phyloP scores from a whole-genome alignment of 805 yeast genomes.

The Debaryomyces prosopidis region DNA sequence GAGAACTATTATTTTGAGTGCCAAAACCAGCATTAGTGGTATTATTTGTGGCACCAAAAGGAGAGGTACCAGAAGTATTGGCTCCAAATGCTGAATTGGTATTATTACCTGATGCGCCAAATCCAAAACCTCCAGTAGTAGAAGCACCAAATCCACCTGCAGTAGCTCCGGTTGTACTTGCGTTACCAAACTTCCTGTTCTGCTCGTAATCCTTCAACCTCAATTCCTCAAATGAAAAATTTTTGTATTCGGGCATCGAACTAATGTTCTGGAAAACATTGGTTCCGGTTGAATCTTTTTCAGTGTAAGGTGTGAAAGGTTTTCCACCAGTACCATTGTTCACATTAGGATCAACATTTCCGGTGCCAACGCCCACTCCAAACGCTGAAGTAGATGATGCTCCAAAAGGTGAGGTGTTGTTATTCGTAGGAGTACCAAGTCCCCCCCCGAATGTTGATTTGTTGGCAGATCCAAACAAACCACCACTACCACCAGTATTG shows the following conservation, averaged over 20 bases:
- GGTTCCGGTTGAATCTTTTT: constrained; percentile 67
- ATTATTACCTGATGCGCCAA: constrained; percentile 17
- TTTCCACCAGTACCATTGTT: constrained; percentile 69
- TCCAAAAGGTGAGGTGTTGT: constrained; percentile 23
- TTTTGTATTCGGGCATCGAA: constrained; percentile 87
- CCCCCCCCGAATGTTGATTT: constrained; percentile 21
- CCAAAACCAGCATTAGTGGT: constrained; percentile 21
- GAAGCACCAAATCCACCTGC: constrained; percentile 34
- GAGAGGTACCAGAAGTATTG: constrained; percentile 16
- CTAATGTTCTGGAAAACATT: constrained; percentile 68
- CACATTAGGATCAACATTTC: constrained; percentile 26
- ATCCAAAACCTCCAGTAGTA: constrained; percentile 19
- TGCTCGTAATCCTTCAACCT: constrained; percentile 85
- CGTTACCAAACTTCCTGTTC: constrained; percentile 61
- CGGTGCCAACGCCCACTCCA: constrained; percentile 17
- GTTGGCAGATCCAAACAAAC: constrained; percentile 18
- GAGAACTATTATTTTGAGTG: constrained; percentile 13
- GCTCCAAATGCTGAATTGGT: constrained; percentile 20
- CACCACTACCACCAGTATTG: constrained; percentile 8
- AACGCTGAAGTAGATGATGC: constrained; percentile 14
- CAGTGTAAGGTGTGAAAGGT: constrained; percentile 69
- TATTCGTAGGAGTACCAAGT: constrained; percentile 27
- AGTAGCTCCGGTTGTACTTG: constrained; percentile 23
- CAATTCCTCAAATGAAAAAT: constrained; percentile 83
- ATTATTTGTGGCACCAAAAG: constrained; percentile 39